Evolutionary conservation across 331 rosid genomes (phyloP), one percentile per base, ranked within the genome.

Genomic region (Malus hybrid): DNA sequence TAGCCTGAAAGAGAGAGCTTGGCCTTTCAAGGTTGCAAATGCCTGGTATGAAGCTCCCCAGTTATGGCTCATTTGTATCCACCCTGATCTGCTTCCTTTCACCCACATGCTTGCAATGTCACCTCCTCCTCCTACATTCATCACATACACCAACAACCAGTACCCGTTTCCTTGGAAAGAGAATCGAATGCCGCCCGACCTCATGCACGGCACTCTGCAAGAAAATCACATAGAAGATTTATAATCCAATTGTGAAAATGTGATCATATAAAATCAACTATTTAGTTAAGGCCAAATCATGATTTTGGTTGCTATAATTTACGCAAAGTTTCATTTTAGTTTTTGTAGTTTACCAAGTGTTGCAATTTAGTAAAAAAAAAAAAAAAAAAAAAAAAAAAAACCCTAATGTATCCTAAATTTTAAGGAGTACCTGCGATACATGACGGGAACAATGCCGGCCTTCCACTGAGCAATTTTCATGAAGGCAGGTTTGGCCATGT

Each of bases 31-130:
- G 2, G 95, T 80, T n/a, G 98, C 83, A 81, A 91, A 94, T 6
- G 98, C 97, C 74, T 94, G 97, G 68, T 88, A 91, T 0, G 98
- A 94, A 52, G 98, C 96, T 8, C 98, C 98, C 97, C 98, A 94
- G 50, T 91, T 94, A 55, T 94, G 97, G 84, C 91, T 94, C 97
- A 94, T 94, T 7, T 77, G 66, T 6, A 88, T 86, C 97, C 99
- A 94, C 9, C 89, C 92, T 1, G 90, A 86, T 79, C 73, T 86
- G 84, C 85, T 90, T 82, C 99, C 99, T 69, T 89, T 94, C 76
- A 90, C 99, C 70, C 83, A 82, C 93, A 94, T 87, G 27, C 65
- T 57, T 0, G 85, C 76, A 12, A 94, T 87, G 27, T 94, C 99
- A 42, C 99, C 99, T 7, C 93, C 99, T 12, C 97, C 98, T 24